Base-by-base conservation (phyloP, 1,139 yeast species). In the Oligophagozyma castellii region DNA sequence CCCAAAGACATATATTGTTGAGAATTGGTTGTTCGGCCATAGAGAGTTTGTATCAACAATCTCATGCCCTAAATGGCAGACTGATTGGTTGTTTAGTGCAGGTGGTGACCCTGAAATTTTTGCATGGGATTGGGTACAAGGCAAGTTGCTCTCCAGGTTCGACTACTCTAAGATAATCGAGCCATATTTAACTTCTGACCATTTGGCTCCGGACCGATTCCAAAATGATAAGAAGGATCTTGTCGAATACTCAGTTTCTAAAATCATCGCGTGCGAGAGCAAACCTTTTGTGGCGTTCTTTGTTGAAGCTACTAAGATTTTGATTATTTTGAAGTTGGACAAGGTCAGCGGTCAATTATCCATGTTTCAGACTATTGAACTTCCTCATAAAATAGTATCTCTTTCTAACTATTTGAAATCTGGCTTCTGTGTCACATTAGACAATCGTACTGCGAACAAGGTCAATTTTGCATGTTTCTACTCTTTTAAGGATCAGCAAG, bases 81-180 rank as follows among this genome's bases (percentile, higher is more conserved):
- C 61, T 5, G 45, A 56, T 6, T 44, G 63, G 12, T 60, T 89
- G 34, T 56, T 84, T 14, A 76, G 89, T 46, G 96, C 78, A 2
- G 96, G 98, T 21, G 99, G 98, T 39, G 98, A 89, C 49, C 73
- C 71, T 34, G 71, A 54, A 40, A 50, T 89, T n/a, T 64, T 69
- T 35, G 53, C 73, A 16, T 89, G 96, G 95, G 64, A 79, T 39
- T 86, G 93, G 92, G 65, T 63, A 18, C 30, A 55, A 6, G 64
- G 63, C 24, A 53, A 64, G 36, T 52, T 69, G 27, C 38, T 74
- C 5, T 59, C 62, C 22, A 63, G 65, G 35, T 55, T 75, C 26
- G 63, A 69, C 24, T 56, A 79, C 23, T 57, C 67, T 27, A 59
- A 61, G 0, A 35, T 61, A n/a, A 57, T 74, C 3, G 57, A 58